Evolutionary conservation across 768 basidiomycete genomes (phyloP).

Genomic region (Tylopilus felleus): DNA sequence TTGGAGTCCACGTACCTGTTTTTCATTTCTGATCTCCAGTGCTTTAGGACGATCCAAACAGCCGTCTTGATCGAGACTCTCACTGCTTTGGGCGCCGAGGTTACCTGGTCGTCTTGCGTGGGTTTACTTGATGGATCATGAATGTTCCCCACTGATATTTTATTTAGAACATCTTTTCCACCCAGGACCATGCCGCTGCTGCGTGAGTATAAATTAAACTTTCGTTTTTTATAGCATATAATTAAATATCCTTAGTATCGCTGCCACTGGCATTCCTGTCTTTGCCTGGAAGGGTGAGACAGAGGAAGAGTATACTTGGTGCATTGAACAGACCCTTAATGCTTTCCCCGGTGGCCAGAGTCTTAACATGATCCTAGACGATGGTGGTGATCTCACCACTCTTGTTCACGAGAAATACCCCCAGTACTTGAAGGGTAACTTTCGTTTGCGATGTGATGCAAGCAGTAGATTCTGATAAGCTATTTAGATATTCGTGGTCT

Average conservation of each 20-base stretch:
- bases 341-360: conserved; percentile 83
- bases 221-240: not conserved
- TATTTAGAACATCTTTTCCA: conserved; percentile 94
- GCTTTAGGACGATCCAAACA: conserved; percentile 90
- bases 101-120: conserved; percentile 98
- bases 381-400: conserved; percentile 94
- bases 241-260: conserved; percentile 56
- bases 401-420: conserved; percentile 97
- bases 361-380: conserved; percentile 98
- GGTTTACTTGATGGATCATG: conserved; percentile 26
- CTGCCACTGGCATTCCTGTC: conserved; percentile 97
- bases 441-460: not conserved
- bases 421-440: conserved; percentile 72
- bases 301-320: conserved; percentile 98
- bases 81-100: conserved; percentile 91
- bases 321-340: conserved; percentile 90
- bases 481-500: conserved; percentile 78
- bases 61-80: conserved; percentile 99
- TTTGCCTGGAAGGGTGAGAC: conserved; percentile 99
- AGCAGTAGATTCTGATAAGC: not conserved
- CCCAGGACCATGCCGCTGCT: conserved; percentile 98
- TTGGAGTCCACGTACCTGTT: not conserved
- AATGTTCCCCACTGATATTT: not conserved
- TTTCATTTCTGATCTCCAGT: conserved; percentile 1
- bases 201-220: conserved; percentile 53